A percentile compares a stretch with the other conserved stretches of the same genome.
Evolutionary conservation across 192 early-diverging fungal genomes (phyloP).

Genomic region (Chytriomyces sp.): DNA sequence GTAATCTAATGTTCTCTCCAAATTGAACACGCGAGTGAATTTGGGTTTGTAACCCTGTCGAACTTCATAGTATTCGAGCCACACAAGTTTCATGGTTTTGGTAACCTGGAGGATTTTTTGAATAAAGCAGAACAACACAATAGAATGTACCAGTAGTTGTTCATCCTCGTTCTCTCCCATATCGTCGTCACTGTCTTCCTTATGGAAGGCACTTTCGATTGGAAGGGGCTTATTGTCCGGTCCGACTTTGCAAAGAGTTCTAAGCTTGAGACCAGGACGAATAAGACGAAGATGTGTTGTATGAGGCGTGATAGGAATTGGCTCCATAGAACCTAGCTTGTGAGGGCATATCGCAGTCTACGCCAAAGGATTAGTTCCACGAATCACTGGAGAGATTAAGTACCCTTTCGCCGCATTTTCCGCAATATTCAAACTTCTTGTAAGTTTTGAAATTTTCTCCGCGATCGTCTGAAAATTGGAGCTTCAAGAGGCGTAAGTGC

Average conservation of each 20-base stretch:
- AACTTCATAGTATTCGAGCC: conserved; percentile 50
- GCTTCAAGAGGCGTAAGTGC: conserved; percentile 20
- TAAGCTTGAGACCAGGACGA: conserved; percentile 42
- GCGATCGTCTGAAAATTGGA: conserved; percentile 44
- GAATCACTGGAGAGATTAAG: neutral
- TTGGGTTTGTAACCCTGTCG: conserved; percentile 37
- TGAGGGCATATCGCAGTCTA: conserved; percentile 55
- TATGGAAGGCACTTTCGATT: conserved; percentile 1
- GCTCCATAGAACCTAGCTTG: conserved; percentile 13
- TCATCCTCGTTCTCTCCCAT: conserved; percentile 38
- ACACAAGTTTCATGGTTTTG: conserved; percentile 39
- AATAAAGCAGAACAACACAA: neutral
- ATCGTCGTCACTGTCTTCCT: conserved; percentile 31
- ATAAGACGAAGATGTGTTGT: conserved; percentile 41
- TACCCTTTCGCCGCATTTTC: conserved; percentile 53
- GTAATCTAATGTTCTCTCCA: conserved; percentile 37
- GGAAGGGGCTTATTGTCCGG: conserved; percentile 12
- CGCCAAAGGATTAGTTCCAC: neutral
- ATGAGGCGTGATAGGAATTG: conserved; percentile 24
- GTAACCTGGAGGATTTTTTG: conserved; percentile 11
- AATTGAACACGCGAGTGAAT: conserved; percentile 24
- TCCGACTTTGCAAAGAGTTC: conserved; percentile 30
- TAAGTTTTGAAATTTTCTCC: conserved; percentile 36
- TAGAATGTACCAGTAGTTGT: conserved; percentile 10
- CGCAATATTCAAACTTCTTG: conserved; percentile 37